Evolutionary conservation across 2,329 filamentous ascomycete species (phyloP), one percentile per base, ranked within the genome.

Genomic region (Cryphonectria carpinicola): DNA sequence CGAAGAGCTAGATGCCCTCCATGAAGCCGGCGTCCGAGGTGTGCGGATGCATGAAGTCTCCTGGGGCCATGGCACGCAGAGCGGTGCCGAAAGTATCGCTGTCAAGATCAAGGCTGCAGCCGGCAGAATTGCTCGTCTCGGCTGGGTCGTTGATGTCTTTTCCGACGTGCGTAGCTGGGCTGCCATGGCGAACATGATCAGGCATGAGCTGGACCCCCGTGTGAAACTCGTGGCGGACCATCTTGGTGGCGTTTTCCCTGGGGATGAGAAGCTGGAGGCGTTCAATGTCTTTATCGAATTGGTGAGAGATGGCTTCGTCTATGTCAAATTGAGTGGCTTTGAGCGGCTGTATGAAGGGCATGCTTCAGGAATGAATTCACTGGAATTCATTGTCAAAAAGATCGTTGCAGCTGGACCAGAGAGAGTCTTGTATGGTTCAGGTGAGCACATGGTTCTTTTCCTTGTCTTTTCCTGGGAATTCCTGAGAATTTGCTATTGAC

Each of bases 201-300:
- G 74, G 49, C 41, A 64, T 28, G 67, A 68, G 35, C 68, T 76
- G 37, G 74, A 76, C 46, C 74, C 74, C 17, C 66, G 74, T 10
- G 70, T 76, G 32, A 74, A 75, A 67, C 68, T 77, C 19, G 69
- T 76, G 32, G 74, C 75, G 3, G 75, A 77, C 46, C 75, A 77
- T 58, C 73, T 74, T 49, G 75, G 74, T 14, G 74, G 74, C 6
- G 70, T 72, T 4, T 76, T 75, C 39, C 76, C 75, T 1, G 73
- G 74, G 4, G 72, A 77, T 13, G 74, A 75, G 52, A 72, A 71
- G 35, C 64, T 68, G 28, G 70, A 72, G 28, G 74, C 73, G 37
- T 77, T 77, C 56, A 43, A 66, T 22, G 72, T 68, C 3, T 74
- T 76, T 35, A 10, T 76, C 4, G 70, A 68, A 1, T 61, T 76